Conservation (phyloP, 78 protist species). For the Isochrysis galbana region DNA sequence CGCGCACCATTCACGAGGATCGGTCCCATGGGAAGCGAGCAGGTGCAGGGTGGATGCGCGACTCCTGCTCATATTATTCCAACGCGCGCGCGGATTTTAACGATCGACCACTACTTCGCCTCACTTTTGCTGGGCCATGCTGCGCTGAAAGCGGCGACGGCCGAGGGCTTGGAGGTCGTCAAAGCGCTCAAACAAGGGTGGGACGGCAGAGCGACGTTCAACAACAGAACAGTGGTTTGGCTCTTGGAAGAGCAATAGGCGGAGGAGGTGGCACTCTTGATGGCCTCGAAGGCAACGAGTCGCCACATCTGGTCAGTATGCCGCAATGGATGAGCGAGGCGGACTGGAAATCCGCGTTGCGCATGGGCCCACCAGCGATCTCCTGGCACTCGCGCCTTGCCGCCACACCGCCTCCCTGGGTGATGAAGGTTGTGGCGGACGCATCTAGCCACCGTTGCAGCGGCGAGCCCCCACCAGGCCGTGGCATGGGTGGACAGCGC, state of each 20-base stretch:
- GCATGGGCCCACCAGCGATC: neutral
- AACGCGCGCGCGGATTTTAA: neutral
- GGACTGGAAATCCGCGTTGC: neutral
- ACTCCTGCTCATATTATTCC: neutral
- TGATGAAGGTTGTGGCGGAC: neutral
- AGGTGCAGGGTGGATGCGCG: too few relatives aligned
- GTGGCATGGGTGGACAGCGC: neutral
- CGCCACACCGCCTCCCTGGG: neutral
- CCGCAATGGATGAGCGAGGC: neutral
- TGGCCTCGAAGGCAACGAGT: too few relatives aligned
- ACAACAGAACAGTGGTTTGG: too few relatives aligned
- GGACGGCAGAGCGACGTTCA: too few relatives aligned
- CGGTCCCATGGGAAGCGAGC: too few relatives aligned
- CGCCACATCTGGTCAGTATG: too few relatives aligned
- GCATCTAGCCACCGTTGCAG: neutral
- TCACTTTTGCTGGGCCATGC: neutral
- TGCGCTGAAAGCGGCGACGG: neutral
- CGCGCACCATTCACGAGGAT: neutral
- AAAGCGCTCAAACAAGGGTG: too few relatives aligned
- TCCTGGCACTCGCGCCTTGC: neutral
- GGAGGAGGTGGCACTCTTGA: too few relatives aligned
- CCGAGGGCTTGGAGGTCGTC: neutral
- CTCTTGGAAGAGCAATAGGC: too few relatives aligned
- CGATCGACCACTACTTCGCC: neutral
- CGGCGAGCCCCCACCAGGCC: neutral